Conservation (phyloP, 768 basidiomycete genomes). For the Xerocomus spinulosus region DNA sequence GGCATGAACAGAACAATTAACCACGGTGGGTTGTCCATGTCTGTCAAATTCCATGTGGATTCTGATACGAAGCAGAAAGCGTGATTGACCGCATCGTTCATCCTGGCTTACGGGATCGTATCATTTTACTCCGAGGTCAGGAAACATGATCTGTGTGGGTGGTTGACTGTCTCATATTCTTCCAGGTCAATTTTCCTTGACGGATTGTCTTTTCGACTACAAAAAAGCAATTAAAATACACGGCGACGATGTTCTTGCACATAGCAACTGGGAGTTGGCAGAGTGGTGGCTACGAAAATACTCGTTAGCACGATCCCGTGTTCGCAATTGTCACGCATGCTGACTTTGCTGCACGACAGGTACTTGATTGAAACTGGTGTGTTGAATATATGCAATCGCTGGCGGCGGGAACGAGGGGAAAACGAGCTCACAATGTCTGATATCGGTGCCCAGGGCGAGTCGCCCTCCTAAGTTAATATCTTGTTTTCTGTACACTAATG, state of each 20-base stretch:
- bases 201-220: constrained; percentile 76
- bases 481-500: constrained; percentile 8
- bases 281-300: constrained; percentile 83
- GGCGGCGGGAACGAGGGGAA: constrained; percentile 83
- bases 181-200: constrained; percentile 71
- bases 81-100: constrained; percentile 88
- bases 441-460: constrained; percentile 38
- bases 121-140: constrained; percentile 83
- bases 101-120: constrained; percentile 84
- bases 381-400: constrained; percentile 72
- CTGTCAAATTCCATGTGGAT: not conserved
- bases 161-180: constrained; percentile 5
- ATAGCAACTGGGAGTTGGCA: constrained; percentile 84
- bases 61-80: constrained; percentile 53
- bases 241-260: constrained; percentile 87
- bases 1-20: constrained; percentile 59
- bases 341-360: constrained; percentile 35
- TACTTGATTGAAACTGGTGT: constrained; percentile 75
- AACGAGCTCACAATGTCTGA: constrained; percentile 58
- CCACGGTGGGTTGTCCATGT: constrained; percentile 67
- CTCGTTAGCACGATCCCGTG: constrained; percentile 41
- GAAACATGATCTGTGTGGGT: constrained; percentile 16
- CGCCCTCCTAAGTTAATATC: constrained; percentile 20
- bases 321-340: not conserved
- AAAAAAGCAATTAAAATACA: constrained; percentile 68